These are phyloP conservation scores for Skeletonema menzelii DNA, from an alignment of 108 stramenopile species.

Conservation along the genomic window DNA sequence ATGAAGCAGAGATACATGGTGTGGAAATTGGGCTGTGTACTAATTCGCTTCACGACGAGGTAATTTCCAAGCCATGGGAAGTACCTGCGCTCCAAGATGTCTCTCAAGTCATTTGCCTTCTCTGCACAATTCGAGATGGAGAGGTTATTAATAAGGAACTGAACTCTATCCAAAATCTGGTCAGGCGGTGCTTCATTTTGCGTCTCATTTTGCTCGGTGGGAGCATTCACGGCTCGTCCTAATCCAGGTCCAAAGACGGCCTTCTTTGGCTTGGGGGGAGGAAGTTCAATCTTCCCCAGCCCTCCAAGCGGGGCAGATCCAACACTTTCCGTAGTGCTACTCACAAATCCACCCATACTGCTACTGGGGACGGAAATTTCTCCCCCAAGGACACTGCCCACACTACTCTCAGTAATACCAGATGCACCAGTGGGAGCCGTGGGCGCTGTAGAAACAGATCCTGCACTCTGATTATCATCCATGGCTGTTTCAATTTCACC, in stretches of 20 bases:
- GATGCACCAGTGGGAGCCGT: slow-evolving; percentile 25
- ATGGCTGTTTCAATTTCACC: slow-evolving; percentile 87
- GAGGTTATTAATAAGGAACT: slow-evolving; percentile 98
- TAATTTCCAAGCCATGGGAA: slow-evolving; percentile 98
- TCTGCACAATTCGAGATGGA: slow-evolving; percentile 89
- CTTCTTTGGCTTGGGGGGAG: slow-evolving; percentile 47
- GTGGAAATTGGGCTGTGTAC: slow-evolving; percentile 98
- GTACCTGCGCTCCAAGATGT: slow-evolving; percentile 81
- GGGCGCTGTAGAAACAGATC: slow-evolving; percentile 27
- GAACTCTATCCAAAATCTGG: slow-evolving; percentile 87
- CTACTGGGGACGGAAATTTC: slow-evolving; percentile 39
- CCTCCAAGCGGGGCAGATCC: slow-evolving; percentile 7
- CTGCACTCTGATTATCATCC: slow-evolving; percentile 56
- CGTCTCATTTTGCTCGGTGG: slow-evolving; percentile 26
- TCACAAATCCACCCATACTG: slow-evolving; percentile 17
- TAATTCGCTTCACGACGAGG: slow-evolving; percentile 97
- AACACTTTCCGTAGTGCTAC: slow-evolving; percentile 18
- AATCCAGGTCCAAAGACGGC: slow-evolving; percentile 85
- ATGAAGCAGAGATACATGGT: slow-evolving; percentile 91
- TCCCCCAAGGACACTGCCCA: slow-evolving; percentile 32
- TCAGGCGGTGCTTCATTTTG: slow-evolving; percentile 88
- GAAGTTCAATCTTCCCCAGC: slow-evolving; percentile 26
- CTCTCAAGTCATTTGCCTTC: slow-evolving; percentile 90
- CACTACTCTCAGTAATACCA: slow-evolving; percentile 23
- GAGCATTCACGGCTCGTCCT: slow-evolving; percentile 79